Evolutionary conservation across 805 yeast genomes (phyloP).

Genomic region (Candida ipomoeae): DNA sequence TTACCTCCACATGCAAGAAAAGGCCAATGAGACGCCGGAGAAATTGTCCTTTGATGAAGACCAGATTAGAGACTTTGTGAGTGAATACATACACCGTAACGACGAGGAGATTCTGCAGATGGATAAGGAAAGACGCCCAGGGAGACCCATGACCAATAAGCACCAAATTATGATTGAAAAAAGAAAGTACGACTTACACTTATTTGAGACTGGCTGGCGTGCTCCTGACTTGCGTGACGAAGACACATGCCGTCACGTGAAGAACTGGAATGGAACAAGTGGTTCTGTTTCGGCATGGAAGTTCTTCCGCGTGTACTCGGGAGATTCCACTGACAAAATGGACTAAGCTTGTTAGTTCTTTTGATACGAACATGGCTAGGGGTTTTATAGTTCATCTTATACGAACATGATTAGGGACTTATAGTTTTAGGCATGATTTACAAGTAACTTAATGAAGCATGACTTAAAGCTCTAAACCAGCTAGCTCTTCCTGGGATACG

Average conservation of each 20-base stretch:
- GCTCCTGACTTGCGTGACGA: constrained; percentile 69
- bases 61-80: constrained; percentile 60
- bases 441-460: neutral
- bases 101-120: constrained; percentile 70
- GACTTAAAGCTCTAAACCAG: neutral
- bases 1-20: constrained; percentile 53
- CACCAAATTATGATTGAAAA: constrained; percentile 65
- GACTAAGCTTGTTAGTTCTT: neutral
- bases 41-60: constrained; percentile 42
- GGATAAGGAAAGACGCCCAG: constrained; percentile 67
- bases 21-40: constrained; percentile 27
- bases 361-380: neutral
- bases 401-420: neutral
- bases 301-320: constrained; percentile 36
- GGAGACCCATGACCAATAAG: constrained; percentile 74
- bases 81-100: constrained; percentile 61
- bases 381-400: neutral
- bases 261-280: constrained; percentile 76
- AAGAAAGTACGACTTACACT: constrained; percentile 55
- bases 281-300: constrained; percentile 72
- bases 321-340: constrained; percentile 10
- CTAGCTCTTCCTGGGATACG: neutral
- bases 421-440: neutral
- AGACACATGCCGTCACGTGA: constrained; percentile 54
- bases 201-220: constrained; percentile 62